These are phyloP conservation scores for Metschnikowia kunwiensis DNA, from an alignment of 805 yeast genomes.

Conservation along the genomic window DNA sequence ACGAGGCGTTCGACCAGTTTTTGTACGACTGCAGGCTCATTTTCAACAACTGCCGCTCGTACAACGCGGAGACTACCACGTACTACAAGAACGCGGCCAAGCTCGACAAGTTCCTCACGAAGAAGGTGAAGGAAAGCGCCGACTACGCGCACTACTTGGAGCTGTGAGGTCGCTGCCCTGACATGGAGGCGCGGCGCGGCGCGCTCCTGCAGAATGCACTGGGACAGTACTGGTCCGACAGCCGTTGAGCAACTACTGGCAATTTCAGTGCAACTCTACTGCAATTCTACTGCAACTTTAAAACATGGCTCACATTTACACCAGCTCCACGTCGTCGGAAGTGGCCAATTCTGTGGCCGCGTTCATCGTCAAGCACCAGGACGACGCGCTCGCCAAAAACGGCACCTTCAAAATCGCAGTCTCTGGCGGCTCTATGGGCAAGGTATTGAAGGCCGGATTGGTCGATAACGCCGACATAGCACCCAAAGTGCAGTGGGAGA, in stretches of 20 bases:
- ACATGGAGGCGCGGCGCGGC: no score
- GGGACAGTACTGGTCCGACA: slow-evolving; percentile 1
- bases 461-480: slow-evolving; percentile 51
- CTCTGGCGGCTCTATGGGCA: slow-evolving; percentile 88
- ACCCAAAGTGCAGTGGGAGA: slow-evolving; percentile 54
- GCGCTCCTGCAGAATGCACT: slow-evolving; percentile 3
- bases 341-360: slow-evolving; percentile 68
- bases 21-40: slow-evolving; percentile 83
- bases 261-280: no score
- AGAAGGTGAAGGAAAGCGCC: slow-evolving; percentile 83
- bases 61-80: slow-evolving; percentile 92
- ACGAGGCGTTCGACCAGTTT: slow-evolving; percentile 87
- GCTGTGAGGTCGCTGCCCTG: slow-evolving; percentile 11
- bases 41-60: slow-evolving; percentile 86
- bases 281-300: no score
- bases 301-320: slow-evolving; percentile 30
- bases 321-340: slow-evolving; percentile 52
- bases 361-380: slow-evolving; percentile 59
- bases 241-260: background rate
- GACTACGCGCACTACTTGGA: slow-evolving; percentile 85
- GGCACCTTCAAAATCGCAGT: slow-evolving; percentile 69
- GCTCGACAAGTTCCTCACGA: slow-evolving; percentile 82
- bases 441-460: slow-evolving; percentile 64
- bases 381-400: slow-evolving; percentile 48
- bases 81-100: slow-evolving; percentile 93